phyloP scores from a whole-genome alignment of 306 rosid species.

The Quercus dentata region DNA sequence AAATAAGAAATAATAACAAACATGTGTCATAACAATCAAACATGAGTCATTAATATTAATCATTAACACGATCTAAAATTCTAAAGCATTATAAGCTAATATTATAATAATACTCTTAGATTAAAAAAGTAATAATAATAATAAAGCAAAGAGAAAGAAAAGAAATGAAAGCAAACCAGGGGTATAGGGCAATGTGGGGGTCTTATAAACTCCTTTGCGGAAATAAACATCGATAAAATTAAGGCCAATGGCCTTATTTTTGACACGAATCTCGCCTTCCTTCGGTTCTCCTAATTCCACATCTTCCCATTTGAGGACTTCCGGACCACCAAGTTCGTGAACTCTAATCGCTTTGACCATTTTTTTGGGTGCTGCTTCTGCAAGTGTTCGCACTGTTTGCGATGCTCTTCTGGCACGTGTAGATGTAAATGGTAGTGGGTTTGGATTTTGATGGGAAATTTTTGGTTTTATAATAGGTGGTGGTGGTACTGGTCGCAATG shows the following conservation, averaged over 20 bases:
- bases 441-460: not conserved
- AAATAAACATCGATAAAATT: slow-evolving; percentile 82
- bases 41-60: too few species aligned
- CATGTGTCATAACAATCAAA: too few species aligned
- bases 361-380: not conserved
- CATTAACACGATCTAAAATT: too few species aligned
- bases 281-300: slow-evolving; percentile 73
- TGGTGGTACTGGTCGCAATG: too few species aligned
- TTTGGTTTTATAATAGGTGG: too few species aligned
- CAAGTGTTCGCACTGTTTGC: slow-evolving; percentile 10
- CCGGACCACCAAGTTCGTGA: slow-evolving; percentile 76
- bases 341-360: slow-evolving; percentile 79
- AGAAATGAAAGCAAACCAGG: slow-evolving; percentile 36
- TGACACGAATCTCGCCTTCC: slow-evolving; percentile 78
- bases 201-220: slow-evolving; percentile 77
- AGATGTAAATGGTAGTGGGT: not conserved
- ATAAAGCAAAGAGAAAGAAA: not conserved
- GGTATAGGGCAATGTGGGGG: slow-evolving; percentile 57
- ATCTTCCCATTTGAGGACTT: slow-evolving; percentile 83
- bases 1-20: too few species aligned
- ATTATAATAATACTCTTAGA: too few species aligned
- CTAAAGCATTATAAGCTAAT: too few species aligned
- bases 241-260: slow-evolving; percentile 74
- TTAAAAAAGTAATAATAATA: too few species aligned
- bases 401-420: not conserved